Evolutionary conservation across 768 basidiomycete species (phyloP).

Genomic region (Cystofilobasidium macerans): DNA sequence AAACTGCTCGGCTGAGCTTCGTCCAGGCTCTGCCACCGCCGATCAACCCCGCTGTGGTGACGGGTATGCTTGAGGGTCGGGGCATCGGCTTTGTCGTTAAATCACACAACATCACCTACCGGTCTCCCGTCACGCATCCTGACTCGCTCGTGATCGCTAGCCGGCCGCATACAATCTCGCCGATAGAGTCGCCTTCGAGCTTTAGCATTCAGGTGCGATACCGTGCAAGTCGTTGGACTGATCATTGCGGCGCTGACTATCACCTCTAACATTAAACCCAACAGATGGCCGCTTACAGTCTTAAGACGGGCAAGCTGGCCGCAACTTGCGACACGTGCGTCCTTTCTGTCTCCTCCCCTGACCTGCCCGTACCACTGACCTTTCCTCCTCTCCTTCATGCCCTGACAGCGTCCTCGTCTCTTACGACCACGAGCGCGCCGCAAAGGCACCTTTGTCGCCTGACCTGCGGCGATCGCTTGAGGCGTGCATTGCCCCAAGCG

Average conservation of each 20-base stretch:
- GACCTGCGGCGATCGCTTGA: conserved; percentile 1
- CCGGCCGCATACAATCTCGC: conserved; percentile 1
- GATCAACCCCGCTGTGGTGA: not conserved
- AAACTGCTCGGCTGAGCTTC: conserved; percentile 18
- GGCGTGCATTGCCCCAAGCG: not conserved
- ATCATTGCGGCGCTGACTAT: not conserved
- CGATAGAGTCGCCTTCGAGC: conserved; percentile 7
- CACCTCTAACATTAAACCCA: no score
- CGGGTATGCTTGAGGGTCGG: conserved; percentile 8
- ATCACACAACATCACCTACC: conserved; percentile 15
- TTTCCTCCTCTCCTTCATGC: not conserved
- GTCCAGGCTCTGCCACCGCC: conserved; percentile 13
- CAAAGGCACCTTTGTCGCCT: conserved; percentile 4
- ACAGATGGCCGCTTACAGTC: conserved; percentile 1
- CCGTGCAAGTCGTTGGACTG: not conserved
- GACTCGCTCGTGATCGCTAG: conserved; percentile 15
- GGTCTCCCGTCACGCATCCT: conserved; percentile 18
- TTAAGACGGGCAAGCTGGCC: conserved; percentile 18
- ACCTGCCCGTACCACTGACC: not conserved
- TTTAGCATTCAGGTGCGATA: conserved; percentile 8
- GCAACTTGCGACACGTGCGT: conserved; percentile 26
- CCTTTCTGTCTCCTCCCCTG: not conserved
- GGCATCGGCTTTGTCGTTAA: conserved; percentile 20
- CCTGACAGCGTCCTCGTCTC: conserved; percentile 8
- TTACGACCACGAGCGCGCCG: conserved; percentile 16